A percentile compares a stretch with the other conserved stretches of the same genome.
Conservation (phyloP, 139 green algal species). For the Closterium sp. region DNA sequence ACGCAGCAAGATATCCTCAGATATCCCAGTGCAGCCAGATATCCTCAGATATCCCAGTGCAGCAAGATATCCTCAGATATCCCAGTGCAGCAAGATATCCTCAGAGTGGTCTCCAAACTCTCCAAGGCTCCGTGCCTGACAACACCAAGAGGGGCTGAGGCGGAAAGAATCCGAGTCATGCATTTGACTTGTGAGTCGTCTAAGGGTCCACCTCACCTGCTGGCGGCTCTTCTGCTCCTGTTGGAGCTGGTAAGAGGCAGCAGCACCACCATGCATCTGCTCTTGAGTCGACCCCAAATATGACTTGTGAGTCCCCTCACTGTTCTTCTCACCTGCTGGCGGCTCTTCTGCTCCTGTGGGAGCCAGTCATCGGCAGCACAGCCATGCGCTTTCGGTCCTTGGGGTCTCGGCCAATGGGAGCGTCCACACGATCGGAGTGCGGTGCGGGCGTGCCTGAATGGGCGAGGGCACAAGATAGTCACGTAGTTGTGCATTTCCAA, state of each 20-base stretch:
- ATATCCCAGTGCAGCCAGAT: background rate
- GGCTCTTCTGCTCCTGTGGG: slow-evolving; percentile 21
- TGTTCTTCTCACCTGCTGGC: slow-evolving; percentile 15
- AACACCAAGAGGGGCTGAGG: no score
- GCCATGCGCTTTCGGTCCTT: slow-evolving; percentile 62
- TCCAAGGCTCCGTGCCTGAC: no score
- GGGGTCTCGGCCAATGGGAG: slow-evolving; percentile 61
- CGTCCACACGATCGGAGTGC: slow-evolving; percentile 24
- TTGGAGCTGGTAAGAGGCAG: background rate
- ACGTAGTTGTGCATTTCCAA: slow-evolving; percentile 19
- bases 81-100: background rate
- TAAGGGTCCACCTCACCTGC: background rate
- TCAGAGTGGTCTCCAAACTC: no score
- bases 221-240: slow-evolving; percentile 9
- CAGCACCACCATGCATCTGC: no score
- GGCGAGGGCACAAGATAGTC: background rate
- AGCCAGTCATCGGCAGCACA: slow-evolving; percentile 2
- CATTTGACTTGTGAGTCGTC: background rate
- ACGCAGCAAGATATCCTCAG: background rate
- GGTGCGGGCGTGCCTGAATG: background rate
- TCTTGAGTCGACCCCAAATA: no score
- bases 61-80: background rate
- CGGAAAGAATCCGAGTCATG: background rate
- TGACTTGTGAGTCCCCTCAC: no score
- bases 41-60: background rate